A percentile compares a stretch with the other conserved stretches of the same genome.
Evolutionary conservation across 805 yeast species (phyloP).

Genomic region (Komagataella ulmi): DNA sequence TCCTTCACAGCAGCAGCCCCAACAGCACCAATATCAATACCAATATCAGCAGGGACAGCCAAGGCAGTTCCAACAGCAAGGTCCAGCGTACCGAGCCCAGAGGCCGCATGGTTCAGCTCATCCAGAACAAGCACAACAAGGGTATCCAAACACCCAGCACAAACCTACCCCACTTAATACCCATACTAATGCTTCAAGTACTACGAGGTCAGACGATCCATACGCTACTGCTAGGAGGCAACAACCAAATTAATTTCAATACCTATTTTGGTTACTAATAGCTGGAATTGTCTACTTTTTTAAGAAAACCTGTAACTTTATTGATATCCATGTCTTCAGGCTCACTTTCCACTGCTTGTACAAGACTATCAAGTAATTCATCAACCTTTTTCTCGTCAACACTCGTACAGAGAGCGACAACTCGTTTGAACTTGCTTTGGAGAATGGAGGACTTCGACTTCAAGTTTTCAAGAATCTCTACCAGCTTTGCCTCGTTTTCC

Average conservation of each 20-base stretch:
- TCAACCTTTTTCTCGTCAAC: conserved; percentile 38
- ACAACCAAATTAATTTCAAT: neutral
- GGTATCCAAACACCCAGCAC: conserved; percentile 2
- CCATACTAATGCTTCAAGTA: neutral
- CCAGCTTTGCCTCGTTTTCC: conserved; percentile 48
- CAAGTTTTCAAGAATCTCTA: conserved; percentile 36
- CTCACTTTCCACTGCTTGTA: conserved; percentile 85
- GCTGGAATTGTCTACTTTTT: conserved; percentile 23
- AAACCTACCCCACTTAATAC: neutral
- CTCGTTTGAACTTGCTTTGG: conserved; percentile 73
- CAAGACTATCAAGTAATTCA: conserved; percentile 65
- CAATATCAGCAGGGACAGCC: conserved; percentile 7
- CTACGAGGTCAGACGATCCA: conserved; percentile 6
- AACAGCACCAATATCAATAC: conserved; percentile 7
- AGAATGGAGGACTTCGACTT: conserved; percentile 39
- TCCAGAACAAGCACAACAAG: neutral
- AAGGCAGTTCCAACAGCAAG: conserved; percentile 2
- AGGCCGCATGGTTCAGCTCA: conserved; percentile 1
- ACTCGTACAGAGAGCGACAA: conserved; percentile 78
- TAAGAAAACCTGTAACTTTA: conserved; percentile 39
- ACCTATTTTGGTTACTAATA: neutral
- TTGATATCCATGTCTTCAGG: conserved; percentile 54
- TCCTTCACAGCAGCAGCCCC: conserved; percentile 5
- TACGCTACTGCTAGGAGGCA: conserved; percentile 9
- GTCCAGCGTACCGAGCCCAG: neutral